These are phyloP conservation scores for Amauroascus niger DNA, from an alignment of 2,329 filamentous ascomycete genomes.

Conservation along the genomic window DNA sequence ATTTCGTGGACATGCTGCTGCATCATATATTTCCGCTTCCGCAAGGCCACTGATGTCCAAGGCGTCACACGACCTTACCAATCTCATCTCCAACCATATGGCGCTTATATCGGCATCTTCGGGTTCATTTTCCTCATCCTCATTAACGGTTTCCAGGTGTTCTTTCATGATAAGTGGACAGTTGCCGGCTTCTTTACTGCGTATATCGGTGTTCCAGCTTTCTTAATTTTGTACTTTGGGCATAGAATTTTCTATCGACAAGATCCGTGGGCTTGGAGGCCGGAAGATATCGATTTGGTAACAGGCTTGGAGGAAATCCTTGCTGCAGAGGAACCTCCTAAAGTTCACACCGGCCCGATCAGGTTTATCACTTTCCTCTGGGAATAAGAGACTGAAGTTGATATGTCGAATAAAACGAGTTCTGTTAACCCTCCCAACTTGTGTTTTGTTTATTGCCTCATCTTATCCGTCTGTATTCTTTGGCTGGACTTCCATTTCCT, in stretches of 20 bases:
- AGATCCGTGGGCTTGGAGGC: conserved; percentile 45
- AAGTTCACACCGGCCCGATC: conserved; percentile 18
- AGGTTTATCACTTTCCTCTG: conserved; percentile 15
- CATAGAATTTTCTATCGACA: conserved; percentile 41
- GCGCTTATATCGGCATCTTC: conserved; percentile 51
- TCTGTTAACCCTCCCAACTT: not conserved
- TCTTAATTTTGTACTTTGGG: conserved; percentile 45
- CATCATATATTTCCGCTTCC: conserved; percentile 51
- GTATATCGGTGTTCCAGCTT: conserved; percentile 57
- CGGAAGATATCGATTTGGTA: conserved; percentile 44
- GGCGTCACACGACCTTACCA: conserved; percentile 45
- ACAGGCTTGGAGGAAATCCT: conserved; percentile 46
- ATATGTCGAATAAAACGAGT: not conserved
- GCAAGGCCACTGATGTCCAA: conserved; percentile 41
- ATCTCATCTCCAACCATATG: conserved; percentile 53
- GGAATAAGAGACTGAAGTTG: conserved; percentile 10
- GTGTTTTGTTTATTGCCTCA: not conserved
- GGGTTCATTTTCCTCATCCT: conserved; percentile 51
- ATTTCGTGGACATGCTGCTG: conserved; percentile 61
- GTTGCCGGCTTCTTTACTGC: conserved; percentile 55
- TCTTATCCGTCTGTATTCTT: no score
- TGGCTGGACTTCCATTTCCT: no score
- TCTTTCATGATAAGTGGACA: conserved; percentile 57
- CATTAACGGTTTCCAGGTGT: conserved; percentile 67
- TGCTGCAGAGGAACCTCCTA: conserved; percentile 34